Conservation (phyloP, 2,329 filamentous ascomycete genomes). For the Plectosphaerella cucumerina region DNA sequence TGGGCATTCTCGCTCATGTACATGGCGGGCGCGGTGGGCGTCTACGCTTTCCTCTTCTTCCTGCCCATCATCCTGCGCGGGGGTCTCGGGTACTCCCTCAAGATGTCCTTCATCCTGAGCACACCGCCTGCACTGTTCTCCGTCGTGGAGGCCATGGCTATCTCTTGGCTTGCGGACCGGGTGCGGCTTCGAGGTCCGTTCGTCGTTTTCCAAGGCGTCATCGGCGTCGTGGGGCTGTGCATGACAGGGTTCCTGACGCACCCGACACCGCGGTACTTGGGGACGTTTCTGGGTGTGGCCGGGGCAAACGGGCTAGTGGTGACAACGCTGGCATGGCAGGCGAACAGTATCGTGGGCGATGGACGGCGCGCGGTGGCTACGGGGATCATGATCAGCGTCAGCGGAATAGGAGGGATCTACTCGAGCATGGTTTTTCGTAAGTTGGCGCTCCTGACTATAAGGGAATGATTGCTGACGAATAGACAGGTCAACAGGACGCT, state of each 20-base stretch:
- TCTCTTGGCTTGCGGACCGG: constrained; percentile 27
- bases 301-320: constrained; percentile 24
- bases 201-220: constrained; percentile 13
- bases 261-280: constrained; percentile 16
- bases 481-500: not conserved
- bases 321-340: constrained; percentile 55
- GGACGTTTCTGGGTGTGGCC: constrained; percentile 23
- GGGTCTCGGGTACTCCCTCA: constrained; percentile 15
- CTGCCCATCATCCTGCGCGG: constrained; percentile 16
- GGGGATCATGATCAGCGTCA: constrained; percentile 69
- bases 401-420: constrained; percentile 73
- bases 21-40: constrained; percentile 14
- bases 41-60: constrained; percentile 19
- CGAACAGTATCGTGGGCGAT: constrained; percentile 82
- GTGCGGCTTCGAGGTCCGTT: constrained; percentile 15
- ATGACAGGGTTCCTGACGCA: constrained; percentile 16
- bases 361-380: constrained; percentile 81
- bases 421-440: constrained; percentile 67
- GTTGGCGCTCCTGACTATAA: not conserved
- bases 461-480: not conserved
- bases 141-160: constrained; percentile 15
- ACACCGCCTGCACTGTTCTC: not conserved
- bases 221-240: constrained; percentile 15
- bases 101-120: constrained; percentile 10
- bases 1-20: constrained; percentile 17